Conservation (phyloP, 306 rosid genomes). For the Prunus padus region DNA sequence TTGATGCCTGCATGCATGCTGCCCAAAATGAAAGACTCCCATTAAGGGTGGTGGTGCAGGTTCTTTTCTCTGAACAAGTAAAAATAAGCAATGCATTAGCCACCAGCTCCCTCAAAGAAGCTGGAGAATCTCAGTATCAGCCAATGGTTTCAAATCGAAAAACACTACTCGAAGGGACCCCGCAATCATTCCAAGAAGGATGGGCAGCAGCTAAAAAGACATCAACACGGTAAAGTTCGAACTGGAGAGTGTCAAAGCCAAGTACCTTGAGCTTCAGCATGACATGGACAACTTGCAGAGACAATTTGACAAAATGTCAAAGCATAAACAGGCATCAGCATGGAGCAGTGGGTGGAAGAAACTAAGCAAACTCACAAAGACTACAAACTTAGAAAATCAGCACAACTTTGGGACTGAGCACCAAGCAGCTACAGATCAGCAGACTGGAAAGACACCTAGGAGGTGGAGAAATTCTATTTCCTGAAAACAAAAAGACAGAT, state of each 20-base stretch:
- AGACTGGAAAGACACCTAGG: slow-evolving; percentile 61
- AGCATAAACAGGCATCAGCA: slow-evolving; percentile 80
- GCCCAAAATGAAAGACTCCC: slow-evolving; percentile 98
- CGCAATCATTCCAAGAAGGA: slow-evolving; percentile 98
- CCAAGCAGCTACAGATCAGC: slow-evolving; percentile 45
- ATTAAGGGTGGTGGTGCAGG: slow-evolving; percentile 90
- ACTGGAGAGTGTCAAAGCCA: slow-evolving; percentile 78
- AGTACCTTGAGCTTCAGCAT: slow-evolving; percentile 81
- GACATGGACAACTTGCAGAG: slow-evolving; percentile 84
- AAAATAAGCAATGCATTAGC: slow-evolving; percentile 86
- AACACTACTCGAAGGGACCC: slow-evolving; percentile 84
- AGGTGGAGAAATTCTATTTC: slow-evolving; percentile 98
- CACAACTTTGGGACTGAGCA: slow-evolving; percentile 40
- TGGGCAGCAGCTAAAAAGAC: slow-evolving; percentile 88
- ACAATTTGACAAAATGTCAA: slow-evolving; percentile 78
- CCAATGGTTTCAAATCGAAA: slow-evolving; percentile 68
- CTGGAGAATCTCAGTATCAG: slow-evolving; percentile 56
- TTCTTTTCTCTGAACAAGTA: slow-evolving; percentile 88
- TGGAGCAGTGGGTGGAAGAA: slow-evolving; percentile 99
- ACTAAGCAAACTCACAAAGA: slow-evolving; percentile 78
- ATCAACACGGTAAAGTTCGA: slow-evolving; percentile 91
- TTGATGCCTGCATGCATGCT: slow-evolving; percentile 97
- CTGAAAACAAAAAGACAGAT: slow-evolving; percentile 13
- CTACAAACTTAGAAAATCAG: slow-evolving; percentile 46
- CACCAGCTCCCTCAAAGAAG: slow-evolving; percentile 61